Evolutionary conservation across 2,329 filamentous ascomycete genomes (phyloP).

Genomic region (Fusarium penzigii): DNA sequence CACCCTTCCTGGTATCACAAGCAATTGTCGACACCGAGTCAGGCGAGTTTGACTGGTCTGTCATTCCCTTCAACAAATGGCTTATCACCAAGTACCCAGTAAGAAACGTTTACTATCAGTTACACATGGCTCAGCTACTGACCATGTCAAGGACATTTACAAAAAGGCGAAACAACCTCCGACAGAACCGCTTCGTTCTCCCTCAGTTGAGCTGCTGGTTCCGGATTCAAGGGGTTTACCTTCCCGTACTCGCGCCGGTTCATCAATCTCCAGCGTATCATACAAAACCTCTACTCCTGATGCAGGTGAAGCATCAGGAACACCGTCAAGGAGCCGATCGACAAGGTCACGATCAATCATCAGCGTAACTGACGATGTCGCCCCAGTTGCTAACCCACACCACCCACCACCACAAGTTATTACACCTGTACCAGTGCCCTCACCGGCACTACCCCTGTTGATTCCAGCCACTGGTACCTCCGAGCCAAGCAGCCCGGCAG

Average conservation of each 20-base stretch:
- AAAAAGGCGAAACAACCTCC: constrained; percentile 22
- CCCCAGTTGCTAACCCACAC: not conserved
- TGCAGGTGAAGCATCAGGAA: constrained; percentile 6
- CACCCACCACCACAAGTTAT: not conserved
- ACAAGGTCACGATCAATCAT: constrained; percentile 19
- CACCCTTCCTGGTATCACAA: constrained; percentile 53
- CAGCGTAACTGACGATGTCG: constrained; percentile 4
- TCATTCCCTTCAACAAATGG: constrained; percentile 52
- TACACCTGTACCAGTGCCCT: not conserved
- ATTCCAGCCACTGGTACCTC: not conserved
- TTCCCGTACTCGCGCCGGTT: constrained; percentile 25
- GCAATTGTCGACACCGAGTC: constrained; percentile 42
- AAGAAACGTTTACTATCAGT: constrained; percentile 16
- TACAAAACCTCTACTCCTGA: constrained; percentile 18
- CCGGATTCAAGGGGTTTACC: constrained; percentile 10
- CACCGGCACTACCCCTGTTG: not conserved
- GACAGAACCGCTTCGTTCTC: constrained; percentile 23
- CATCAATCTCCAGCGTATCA: constrained; percentile 11
- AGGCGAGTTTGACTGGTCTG: constrained; percentile 41
- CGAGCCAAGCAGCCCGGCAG: not conserved
- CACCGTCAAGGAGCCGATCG: constrained; percentile 10
- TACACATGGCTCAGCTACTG: constrained; percentile 1
- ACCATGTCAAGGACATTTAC: constrained; percentile 26
- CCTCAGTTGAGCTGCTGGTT: constrained; percentile 16
- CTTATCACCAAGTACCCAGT: constrained; percentile 44